Evolutionary conservation across 176 grass and related monocot species (phyloP).

Genomic region (Musa schizocarpa): DNA sequence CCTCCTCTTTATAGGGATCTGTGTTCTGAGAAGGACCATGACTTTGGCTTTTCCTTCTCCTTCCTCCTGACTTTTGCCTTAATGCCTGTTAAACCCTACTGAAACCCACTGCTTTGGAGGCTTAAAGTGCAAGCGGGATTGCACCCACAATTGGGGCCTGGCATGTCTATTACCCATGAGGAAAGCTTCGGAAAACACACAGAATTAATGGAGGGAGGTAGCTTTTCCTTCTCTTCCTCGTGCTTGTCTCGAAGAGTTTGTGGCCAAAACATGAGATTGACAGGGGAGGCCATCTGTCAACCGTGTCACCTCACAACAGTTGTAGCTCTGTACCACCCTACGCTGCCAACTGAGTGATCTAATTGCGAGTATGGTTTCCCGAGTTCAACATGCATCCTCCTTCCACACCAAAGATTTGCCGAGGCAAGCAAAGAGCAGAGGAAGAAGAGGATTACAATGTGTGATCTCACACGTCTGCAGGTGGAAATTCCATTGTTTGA

Average conservation of each 20-base stretch:
- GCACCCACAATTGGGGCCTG: background rate
- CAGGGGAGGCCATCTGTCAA: constrained; percentile 29
- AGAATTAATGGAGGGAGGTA: constrained; percentile 6
- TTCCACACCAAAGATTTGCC: background rate
- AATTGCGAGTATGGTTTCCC: constrained; percentile 32
- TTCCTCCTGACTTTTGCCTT: constrained; percentile 17
- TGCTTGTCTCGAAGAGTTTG: background rate
- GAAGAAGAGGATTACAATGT: background rate
- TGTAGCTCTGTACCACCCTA: constrained; percentile 41
- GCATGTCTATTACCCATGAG: constrained; percentile 3
- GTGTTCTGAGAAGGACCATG: constrained; percentile 53
- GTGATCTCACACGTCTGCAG: background rate
- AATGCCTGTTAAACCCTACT: constrained; percentile 16
- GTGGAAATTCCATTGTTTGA: constrained; percentile 25
- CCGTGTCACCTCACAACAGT: constrained; percentile 70
- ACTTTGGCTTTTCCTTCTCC: constrained; percentile 18
- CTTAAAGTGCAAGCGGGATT: background rate
- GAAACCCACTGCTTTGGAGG: constrained; percentile 15
- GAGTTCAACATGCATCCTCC: constrained; percentile 1
- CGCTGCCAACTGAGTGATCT: constrained; percentile 38
- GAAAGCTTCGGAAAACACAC: constrained; percentile 16
- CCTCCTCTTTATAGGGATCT: constrained; percentile 49
- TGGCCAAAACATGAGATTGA: constrained; percentile 5
- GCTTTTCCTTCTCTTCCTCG: constrained; percentile 2
- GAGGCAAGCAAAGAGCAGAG: background rate